Evolutionary conservation across 83 land plant species (phyloP).

Genomic region (Picea abies): DNA sequence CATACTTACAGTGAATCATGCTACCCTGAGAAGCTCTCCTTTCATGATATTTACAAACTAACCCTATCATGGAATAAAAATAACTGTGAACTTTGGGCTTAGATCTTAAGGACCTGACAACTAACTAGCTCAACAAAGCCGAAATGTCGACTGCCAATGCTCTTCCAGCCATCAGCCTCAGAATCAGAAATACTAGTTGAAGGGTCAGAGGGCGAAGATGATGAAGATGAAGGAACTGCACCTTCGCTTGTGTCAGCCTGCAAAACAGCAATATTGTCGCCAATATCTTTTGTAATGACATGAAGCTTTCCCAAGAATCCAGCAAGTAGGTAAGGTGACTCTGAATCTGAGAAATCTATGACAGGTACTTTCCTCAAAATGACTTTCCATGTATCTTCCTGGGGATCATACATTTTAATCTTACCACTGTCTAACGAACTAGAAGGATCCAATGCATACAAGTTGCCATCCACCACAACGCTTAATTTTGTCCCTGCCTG

Average conservation of each 20-base stretch:
- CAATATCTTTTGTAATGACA: slow-evolving; percentile 74
- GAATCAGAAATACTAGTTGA: neutral
- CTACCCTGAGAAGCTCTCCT: neutral
- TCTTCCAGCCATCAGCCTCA: slow-evolving; percentile 53
- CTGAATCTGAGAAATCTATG: slow-evolving; percentile 75
- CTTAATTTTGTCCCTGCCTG: slow-evolving; percentile 96
- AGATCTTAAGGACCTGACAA: slow-evolving; percentile 74
- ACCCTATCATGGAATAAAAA: neutral
- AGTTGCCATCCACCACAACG: slow-evolving; percentile 77
- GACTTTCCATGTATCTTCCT: slow-evolving; percentile 91
- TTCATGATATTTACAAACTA: no score
- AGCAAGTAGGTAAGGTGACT: slow-evolving; percentile 93
- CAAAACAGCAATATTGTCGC: slow-evolving; percentile 55
- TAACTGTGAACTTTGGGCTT: neutral
- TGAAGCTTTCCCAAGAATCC: slow-evolving; percentile 85
- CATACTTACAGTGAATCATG: neutral
- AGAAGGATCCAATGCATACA: slow-evolving; percentile 94
- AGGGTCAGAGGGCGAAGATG: slow-evolving; percentile 20
- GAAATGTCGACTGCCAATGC: slow-evolving; percentile 41
- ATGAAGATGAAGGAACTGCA: slow-evolving; percentile 18
- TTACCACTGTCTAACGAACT: slow-evolving; percentile 78
- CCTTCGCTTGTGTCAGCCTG: slow-evolving; percentile 54
- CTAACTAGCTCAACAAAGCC: slow-evolving; percentile 67
- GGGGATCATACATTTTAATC: slow-evolving; percentile 86
- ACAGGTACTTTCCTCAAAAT: slow-evolving; percentile 79